Base-by-base conservation (phyloP, 495 filamentous ascomycete genomes). In the Cudoniella acicularis region DNA sequence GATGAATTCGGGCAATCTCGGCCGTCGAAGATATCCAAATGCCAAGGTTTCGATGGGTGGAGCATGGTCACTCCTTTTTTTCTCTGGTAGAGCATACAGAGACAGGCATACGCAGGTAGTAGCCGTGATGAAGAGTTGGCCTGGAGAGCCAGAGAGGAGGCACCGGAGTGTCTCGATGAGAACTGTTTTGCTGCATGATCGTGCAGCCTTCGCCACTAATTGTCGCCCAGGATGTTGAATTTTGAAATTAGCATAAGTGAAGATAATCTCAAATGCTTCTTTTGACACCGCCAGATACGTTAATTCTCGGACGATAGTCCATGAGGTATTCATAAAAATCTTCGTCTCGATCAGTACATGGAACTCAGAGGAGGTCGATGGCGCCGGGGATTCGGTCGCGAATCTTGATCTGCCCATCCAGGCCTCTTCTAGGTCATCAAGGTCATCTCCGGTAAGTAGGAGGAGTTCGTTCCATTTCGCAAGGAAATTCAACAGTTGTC, bases 261-360 rank as follows among this genome's bases (percentile, higher is more conserved):
- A 24, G 25, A 60, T 53, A 40, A 52, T 52, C 48, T 60, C 48
- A 22, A 60, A 45, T 40, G 57, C 57, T 48, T 9, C 51, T 54
- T 60, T 60, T 54, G 57, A 54, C 24, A 60, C 51, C 23, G 57
- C 57, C 42, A 60, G 26, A 48, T 54, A 60, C 10, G 57, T 53
- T 46, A 60, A 27, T 47, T 60, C 57, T 30, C 51, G 49, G 50
- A 60, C 49, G 41, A 60, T 54, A 24, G 30, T 60, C 57, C 57
- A 60, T 52, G 49, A 60, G 11, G 22, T 53, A 60, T 54, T 54
- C 41, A 60, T 52, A 40, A 26, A 60, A 21, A 17, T 53, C 22
- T 48, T 53, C 23, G 49, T 48, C 57, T 60, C 57, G 9, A 54
- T 48, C 41, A 60, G 41, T 47, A 60, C 57, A 48, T 60, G 54